Conservation (phyloP, 257 asterid genomes). For the Knoxia roxburghii region DNA sequence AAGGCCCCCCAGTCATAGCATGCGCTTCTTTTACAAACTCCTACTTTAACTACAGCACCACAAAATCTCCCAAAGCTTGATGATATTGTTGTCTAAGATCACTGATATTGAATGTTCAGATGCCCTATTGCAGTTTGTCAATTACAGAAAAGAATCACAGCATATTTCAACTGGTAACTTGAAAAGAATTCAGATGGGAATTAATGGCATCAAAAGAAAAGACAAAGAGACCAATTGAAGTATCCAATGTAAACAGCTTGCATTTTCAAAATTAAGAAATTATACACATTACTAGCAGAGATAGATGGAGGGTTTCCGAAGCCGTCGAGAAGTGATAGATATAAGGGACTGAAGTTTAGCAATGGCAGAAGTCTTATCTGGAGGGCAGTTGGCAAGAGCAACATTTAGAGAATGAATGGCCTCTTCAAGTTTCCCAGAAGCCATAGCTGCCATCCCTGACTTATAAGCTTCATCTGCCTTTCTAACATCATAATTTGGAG, state of each 20-base stretch:
- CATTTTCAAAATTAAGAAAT: not conserved
- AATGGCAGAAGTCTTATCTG: constrained; percentile 45
- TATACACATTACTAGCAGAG: not conserved
- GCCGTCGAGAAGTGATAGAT: constrained; percentile 36
- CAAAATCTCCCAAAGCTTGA: not conserved
- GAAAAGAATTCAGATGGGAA: not conserved
- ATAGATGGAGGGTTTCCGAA: constrained; percentile 23
- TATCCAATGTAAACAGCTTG: too few relatives aligned
- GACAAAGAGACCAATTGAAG: too few relatives aligned
- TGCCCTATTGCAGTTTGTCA: not conserved
- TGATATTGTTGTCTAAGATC: too few relatives aligned
- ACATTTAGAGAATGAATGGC: constrained; percentile 39
- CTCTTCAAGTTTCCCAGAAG: constrained; percentile 43
- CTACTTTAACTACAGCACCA: not conserved
- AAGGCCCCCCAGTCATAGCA: constrained; percentile 13
- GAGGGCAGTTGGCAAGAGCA: constrained; percentile 59
- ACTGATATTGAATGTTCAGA: not conserved
- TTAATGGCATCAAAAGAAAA: not conserved
- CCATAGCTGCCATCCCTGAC: constrained; percentile 51
- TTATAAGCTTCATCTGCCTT: constrained; percentile 56
- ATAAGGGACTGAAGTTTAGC: constrained; percentile 53
- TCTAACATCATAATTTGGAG: constrained; percentile 30
- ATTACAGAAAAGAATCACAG: not conserved
- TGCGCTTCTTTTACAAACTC: not conserved
- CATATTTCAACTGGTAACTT: not conserved